phyloP scores from a whole-genome alignment of 129 eudicot genomes.

The sunflower (Helianthus annuus) region DNA sequence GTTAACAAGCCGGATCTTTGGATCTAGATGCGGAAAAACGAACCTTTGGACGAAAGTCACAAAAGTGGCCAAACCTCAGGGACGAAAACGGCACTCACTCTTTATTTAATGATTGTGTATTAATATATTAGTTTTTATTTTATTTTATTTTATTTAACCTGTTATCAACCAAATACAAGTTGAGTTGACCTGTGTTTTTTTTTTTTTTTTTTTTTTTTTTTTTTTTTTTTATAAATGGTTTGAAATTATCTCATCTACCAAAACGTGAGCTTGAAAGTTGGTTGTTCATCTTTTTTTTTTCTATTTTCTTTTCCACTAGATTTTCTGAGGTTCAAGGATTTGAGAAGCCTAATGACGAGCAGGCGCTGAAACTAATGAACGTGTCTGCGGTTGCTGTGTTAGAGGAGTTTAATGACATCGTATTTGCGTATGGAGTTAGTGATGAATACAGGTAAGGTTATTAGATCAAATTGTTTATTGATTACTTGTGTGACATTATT shows the following conservation, averaged over 20 bases:
- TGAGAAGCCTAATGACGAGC: slow-evolving; percentile 89
- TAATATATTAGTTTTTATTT: background rate
- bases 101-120: background rate
- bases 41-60: too few relatives aligned
- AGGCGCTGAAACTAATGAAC: slow-evolving; percentile 93
- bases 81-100: background rate
- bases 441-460: slow-evolving; percentile 81
- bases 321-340: slow-evolving; percentile 88
- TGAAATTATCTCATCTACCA: background rate
- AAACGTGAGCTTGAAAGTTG: slow-evolving; percentile 8
- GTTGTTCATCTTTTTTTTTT: slow-evolving; percentile 1
- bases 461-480: background rate
- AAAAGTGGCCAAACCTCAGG: too few relatives aligned
- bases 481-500: background rate
- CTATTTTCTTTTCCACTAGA: slow-evolving; percentile 40
- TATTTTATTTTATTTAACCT: background rate
- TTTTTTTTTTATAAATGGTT: background rate
- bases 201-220: too few relatives aligned
- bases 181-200: background rate
- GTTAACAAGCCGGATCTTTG: too few relatives aligned
- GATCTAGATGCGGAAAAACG: too few relatives aligned
- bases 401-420: slow-evolving; percentile 66
- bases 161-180: slow-evolving; percentile 8
- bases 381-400: slow-evolving; percentile 77
- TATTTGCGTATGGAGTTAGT: slow-evolving; percentile 90